Conservation (phyloP, 305 asterid species). For the Fraxinus platypoda region DNA sequence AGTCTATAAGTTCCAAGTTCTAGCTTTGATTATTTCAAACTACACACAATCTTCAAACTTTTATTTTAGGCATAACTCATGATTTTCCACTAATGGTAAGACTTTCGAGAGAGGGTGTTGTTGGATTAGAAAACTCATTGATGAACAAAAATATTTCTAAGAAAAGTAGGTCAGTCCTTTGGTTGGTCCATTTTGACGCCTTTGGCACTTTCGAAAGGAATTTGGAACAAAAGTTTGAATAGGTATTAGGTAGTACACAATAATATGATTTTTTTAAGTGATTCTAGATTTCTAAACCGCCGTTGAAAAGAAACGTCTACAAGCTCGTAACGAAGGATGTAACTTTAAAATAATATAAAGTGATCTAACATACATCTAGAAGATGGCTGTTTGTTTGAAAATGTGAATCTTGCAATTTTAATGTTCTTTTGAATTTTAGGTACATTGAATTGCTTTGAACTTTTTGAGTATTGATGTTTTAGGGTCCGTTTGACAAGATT, state of each 20-base stretch:
- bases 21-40: background rate
- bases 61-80: background rate
- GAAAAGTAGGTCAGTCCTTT: background rate
- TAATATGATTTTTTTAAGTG: background rate
- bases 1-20: background rate
- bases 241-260: background rate
- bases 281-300: background rate
- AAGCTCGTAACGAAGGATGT: background rate
- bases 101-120: background rate
- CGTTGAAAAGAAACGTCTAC: background rate
- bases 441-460: background rate
- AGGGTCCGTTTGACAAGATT: no score
- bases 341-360: no score
- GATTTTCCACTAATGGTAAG: background rate
- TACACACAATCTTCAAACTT: background rate
- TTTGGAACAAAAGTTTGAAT: background rate
- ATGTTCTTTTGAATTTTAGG: background rate
- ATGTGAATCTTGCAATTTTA: background rate
- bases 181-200: background rate
- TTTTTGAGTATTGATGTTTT: background rate
- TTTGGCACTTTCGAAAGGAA: background rate
- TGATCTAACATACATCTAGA: no score
- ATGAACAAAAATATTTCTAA: no score
- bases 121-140: background rate
- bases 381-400: background rate